Conservation (phyloP, 2,329 filamentous ascomycete species). For the Dactylella cylindrospora region DNA sequence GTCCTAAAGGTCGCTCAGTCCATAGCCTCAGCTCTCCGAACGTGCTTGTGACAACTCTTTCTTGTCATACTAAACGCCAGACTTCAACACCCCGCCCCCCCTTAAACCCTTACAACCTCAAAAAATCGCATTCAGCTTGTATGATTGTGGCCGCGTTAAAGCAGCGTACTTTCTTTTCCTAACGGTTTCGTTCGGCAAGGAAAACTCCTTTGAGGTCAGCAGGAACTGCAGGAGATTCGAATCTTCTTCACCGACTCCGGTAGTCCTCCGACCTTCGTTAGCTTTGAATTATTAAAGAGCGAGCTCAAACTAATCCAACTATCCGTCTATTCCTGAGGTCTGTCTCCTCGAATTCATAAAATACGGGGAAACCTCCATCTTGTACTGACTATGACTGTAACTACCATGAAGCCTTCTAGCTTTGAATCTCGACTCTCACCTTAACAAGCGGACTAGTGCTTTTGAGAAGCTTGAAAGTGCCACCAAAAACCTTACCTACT, state of each 20-base stretch:
- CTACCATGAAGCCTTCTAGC: constrained; percentile 23
- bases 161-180: constrained; percentile 42
- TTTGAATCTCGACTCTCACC: constrained; percentile 18
- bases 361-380: constrained; percentile 1
- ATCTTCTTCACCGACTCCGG: constrained; percentile 53
- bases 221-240: constrained; percentile 73
- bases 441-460: too few species aligned
- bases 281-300: constrained; percentile 34
- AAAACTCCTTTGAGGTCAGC: constrained; percentile 76
- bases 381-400: background rate
- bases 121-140: constrained; percentile 34
- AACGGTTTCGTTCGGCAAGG: constrained; percentile 41
- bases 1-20: too few species aligned
- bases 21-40: too few species aligned
- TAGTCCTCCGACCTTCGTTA: constrained; percentile 49
- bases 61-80: too few species aligned
- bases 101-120: too few species aligned
- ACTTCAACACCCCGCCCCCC: constrained; percentile 8
- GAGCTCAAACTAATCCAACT: constrained; percentile 33
- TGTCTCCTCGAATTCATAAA: constrained; percentile 12
- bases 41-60: too few species aligned
- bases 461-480: too few species aligned
- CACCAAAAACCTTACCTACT: too few species aligned
- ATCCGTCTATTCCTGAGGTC: constrained; percentile 45
- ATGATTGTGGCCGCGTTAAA: constrained; percentile 32